Percentiles rank a stretch among this genome's conserved stretches.
These are phyloP conservation scores for Saksenaea oblongispora DNA, from an alignment of 371 early-diverging fungal genomes.

Conservation along the genomic window DNA sequence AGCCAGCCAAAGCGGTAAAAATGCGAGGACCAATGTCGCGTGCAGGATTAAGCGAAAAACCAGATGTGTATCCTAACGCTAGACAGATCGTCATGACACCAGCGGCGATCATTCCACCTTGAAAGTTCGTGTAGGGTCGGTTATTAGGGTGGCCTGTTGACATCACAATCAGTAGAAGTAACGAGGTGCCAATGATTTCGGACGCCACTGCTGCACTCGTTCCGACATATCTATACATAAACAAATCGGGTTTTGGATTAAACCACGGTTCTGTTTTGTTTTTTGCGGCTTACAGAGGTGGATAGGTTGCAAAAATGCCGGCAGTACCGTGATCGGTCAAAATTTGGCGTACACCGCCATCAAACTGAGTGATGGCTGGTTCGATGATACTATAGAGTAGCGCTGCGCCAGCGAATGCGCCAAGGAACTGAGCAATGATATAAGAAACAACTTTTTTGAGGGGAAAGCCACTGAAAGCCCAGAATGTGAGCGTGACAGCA, in stretches of 20 bases:
- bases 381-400: slow-evolving; percentile 58
- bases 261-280: background rate
- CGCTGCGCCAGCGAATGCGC: slow-evolving; percentile 75
- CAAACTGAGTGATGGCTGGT: slow-evolving; percentile 59
- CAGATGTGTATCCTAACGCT: slow-evolving; percentile 72
- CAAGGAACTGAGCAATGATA: slow-evolving; percentile 63
- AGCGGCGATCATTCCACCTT: slow-evolving; percentile 67
- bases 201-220: slow-evolving; percentile 65
- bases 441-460: slow-evolving; percentile 64
- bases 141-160: slow-evolving; percentile 72
- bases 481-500: slow-evolving; percentile 72
- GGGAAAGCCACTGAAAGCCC: slow-evolving; percentile 70
- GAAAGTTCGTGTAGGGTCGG: slow-evolving; percentile 56
- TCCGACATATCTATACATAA: slow-evolving; percentile 36
- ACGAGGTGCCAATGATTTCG: slow-evolving; percentile 82
- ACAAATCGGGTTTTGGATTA: background rate
- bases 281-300: slow-evolving; percentile 34
- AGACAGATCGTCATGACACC: slow-evolving; percentile 46
- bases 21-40: slow-evolving; percentile 89
- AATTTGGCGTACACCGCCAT: slow-evolving; percentile 60
- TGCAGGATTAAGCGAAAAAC: slow-evolving; percentile 86
- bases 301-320: slow-evolving; percentile 72
- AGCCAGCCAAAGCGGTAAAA: slow-evolving; percentile 70
- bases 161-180: slow-evolving; percentile 71
- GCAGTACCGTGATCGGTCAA: slow-evolving; percentile 59